These are phyloP conservation scores for Acrasis kona DNA, from an alignment of 78 protist genomes.

Conservation along the genomic window DNA sequence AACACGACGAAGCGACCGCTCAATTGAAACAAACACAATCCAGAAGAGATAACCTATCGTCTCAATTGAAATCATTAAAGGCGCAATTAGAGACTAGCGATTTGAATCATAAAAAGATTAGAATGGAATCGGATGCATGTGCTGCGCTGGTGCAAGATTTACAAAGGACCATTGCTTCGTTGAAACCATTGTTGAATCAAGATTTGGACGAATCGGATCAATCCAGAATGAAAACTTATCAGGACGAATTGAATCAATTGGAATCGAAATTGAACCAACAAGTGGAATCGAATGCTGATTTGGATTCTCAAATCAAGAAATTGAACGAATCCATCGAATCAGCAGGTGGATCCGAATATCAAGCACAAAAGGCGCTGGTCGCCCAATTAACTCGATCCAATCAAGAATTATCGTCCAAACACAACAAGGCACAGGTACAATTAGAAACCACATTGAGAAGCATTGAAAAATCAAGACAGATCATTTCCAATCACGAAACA, in stretches of 20 bases:
- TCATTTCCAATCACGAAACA: neutral
- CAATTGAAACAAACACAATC: neutral
- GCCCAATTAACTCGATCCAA: neutral
- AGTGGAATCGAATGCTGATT: neutral
- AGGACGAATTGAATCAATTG: neutral
- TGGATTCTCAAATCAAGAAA: slow-evolving; percentile 12
- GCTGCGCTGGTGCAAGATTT: neutral
- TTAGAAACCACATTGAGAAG: neutral
- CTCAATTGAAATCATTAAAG: neutral
- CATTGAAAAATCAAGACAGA: neutral
- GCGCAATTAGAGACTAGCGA: neutral
- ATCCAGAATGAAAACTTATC: neutral
- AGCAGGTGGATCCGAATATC: neutral
- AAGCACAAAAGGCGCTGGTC: neutral
- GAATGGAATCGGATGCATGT: neutral
- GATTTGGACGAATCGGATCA: neutral
- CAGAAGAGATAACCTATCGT: neutral
- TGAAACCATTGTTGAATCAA: no score
- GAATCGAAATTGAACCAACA: neutral
- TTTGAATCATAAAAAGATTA: neutral
- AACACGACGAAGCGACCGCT: neutral
- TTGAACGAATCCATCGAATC: neutral
- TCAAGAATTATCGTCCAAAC: neutral
- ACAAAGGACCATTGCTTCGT: neutral
- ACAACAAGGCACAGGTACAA: neutral